These are phyloP conservation scores for Alisma plantagoaquatica DNA, from an alignment of 106 monocot species.

Conservation along the genomic window DNA sequence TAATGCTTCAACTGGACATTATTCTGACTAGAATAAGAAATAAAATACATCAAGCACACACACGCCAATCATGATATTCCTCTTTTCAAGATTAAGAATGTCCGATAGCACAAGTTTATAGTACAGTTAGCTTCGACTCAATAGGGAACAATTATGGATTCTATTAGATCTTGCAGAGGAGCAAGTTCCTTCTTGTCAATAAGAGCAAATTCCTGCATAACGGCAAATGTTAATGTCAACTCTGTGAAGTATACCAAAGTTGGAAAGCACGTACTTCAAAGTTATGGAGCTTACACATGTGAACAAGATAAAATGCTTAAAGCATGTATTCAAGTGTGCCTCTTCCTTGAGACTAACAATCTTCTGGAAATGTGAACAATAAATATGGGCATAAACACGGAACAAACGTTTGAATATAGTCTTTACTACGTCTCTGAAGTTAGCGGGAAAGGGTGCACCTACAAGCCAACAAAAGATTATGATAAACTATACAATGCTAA, in stretches of 20 bases:
- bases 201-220: conserved; percentile 81
- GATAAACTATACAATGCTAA: too few species aligned
- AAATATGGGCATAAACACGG: conserved; percentile 97
- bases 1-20: too few species aligned
- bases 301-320: conserved; percentile 99
- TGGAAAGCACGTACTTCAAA: too few species aligned
- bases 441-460: conserved; percentile 89
- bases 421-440: conserved; percentile 95
- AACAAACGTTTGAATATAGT: conserved; percentile 97
- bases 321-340: conserved; percentile 99
- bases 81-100: too few species aligned
- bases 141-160: conserved; percentile 81
- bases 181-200: conserved; percentile 99
- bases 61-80: too few species aligned
- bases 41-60: too few species aligned
- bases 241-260: too few species aligned
- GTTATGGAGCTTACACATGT: conserved; percentile 56
- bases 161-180: conserved; percentile 95
- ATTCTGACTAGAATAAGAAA: too few species aligned
- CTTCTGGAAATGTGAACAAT: conserved; percentile 97
- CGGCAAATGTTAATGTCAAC: too few species aligned
- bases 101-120: too few species aligned
- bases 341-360: conserved; percentile 98
- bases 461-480: too few species aligned
- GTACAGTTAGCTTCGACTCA: too few species aligned